These are phyloP conservation scores for Cerrena zonata DNA, from an alignment of 1,284 basidiomycete genomes.

Conservation along the genomic window DNA sequence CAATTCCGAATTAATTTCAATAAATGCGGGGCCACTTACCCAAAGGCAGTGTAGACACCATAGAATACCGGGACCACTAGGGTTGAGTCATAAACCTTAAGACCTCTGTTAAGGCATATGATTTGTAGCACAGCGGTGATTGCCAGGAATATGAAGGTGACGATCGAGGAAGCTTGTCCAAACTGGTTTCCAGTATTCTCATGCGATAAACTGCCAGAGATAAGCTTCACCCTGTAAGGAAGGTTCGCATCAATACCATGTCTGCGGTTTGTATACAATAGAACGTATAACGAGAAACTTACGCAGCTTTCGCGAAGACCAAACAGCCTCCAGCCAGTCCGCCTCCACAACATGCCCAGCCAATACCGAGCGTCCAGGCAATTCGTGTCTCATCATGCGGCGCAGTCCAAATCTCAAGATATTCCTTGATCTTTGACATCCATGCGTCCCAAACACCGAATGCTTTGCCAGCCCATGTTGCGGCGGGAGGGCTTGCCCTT, in stretches of 20 bases:
- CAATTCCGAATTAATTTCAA: neutral
- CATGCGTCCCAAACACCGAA: conserved; percentile 38
- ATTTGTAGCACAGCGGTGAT: conserved; percentile 84
- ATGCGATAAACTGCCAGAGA: conserved; percentile 69
- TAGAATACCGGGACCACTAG: conserved; percentile 72
- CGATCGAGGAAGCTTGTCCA: conserved; percentile 71
- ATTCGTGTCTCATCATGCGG: conserved; percentile 77
- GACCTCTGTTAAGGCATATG: conserved; percentile 80
- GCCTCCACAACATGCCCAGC: conserved; percentile 87
- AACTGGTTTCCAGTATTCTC: conserved; percentile 82
- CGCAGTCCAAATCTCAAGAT: conserved; percentile 71
- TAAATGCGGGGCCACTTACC: conserved; percentile 35
- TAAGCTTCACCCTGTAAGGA: conserved; percentile 63
- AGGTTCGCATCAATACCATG: conserved; percentile 8
- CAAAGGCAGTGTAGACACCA: conserved; percentile 59
- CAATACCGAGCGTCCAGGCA: conserved; percentile 84
- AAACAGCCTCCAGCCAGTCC: conserved; percentile 82
- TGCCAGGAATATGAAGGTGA: conserved; percentile 77
- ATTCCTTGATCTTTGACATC: conserved; percentile 52
- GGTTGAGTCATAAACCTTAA: conserved; percentile 75
- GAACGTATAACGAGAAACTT: conserved; percentile 29
- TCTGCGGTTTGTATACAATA: neutral
- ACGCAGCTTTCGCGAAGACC: conserved; percentile 88
- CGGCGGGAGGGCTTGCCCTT: conserved; percentile 20
- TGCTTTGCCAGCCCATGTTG: conserved; percentile 25